Evolutionary conservation across 2,329 filamentous ascomycete genomes (phyloP).

Genomic region (Monilinia laxa): DNA sequence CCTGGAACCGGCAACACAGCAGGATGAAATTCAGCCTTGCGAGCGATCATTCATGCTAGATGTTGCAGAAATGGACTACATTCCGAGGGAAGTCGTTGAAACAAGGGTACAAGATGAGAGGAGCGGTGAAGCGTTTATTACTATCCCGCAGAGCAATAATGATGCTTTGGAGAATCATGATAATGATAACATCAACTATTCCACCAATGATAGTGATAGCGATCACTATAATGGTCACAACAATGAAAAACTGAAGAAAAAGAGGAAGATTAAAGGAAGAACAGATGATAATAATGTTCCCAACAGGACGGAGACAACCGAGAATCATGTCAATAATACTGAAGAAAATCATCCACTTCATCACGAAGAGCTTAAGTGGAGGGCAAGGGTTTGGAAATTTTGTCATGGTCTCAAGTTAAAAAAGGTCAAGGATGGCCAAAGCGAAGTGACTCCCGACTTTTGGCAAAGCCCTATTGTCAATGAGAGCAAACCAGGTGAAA

Average conservation of each 20-base stretch:
- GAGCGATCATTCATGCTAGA: neutral
- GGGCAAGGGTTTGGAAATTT: too few species aligned
- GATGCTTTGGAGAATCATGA: neutral
- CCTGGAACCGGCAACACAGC: neutral
- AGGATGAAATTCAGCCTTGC: neutral
- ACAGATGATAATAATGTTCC: rapidly evolving
- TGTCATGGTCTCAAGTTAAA: too few species aligned
- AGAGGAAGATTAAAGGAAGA: neutral
- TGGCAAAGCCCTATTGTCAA: too few species aligned
- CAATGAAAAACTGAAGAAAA: neutral
- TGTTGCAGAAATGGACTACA: neutral
- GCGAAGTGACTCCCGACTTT: too few species aligned
- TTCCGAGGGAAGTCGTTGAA: neutral
- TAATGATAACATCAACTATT: neutral
- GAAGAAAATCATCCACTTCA: too few species aligned
- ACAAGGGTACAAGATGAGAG: neutral
- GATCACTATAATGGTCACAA: neutral
- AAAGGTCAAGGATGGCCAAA: too few species aligned
- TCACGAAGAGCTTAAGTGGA: too few species aligned
- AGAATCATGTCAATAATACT: neutral
- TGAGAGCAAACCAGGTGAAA: too few species aligned
- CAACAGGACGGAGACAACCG: neutral
- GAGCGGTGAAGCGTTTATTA: neutral
- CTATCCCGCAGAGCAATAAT: neutral
- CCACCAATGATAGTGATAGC: neutral